Base-by-base conservation (phyloP, 2,329 filamentous ascomycete species). In the Remersonia thermophila region DNA sequence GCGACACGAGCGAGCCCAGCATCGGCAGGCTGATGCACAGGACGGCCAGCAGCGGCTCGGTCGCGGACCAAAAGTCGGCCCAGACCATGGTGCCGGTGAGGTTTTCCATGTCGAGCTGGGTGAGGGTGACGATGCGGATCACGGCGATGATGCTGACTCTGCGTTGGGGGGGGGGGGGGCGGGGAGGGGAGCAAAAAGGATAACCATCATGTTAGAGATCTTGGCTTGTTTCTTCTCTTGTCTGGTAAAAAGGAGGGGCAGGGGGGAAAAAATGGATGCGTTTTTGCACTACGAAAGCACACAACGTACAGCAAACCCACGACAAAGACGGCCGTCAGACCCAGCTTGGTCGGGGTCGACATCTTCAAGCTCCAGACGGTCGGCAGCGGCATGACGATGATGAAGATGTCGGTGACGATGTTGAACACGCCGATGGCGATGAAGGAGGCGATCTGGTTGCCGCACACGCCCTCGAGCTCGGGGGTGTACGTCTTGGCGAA, bases 11-110 rank as follows among this genome's bases (percentile, higher is more conserved):
- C 2, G 59, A 52, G 27, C 57, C 51, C 4, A 63, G 48, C 59
- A 63, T 63, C 2, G 60, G 60, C 32, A 63, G 52, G 40, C 58
- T 61, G 35, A 62, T 55, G 40, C 59, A 63, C 7, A 63, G 46
- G 38, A 63, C 59, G 27, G 55, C 59, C 4, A 62, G 51, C 34
- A 58, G 60, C 0, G 59, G 58, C 36, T 63, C 60, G 16, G 62
- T 48, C 28, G 52, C 55, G 41, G 59, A 60, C 36, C 60, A 57
- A 38, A 62, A 57, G 27, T 59, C 47, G 1, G 58, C 58, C 10
- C 56, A 56, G 9, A 58, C 49, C 55, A 62, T 61, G 17, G 59
- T 61, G 2, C 53, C 57, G 0, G 59, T 61, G 17, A 62, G 41
- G 39, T 62, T 56, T 16, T 7, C 35, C 16, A 62, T 42, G 32